Conservation (phyloP, 768 basidiomycete species). For the Panellus pusillus region DNA sequence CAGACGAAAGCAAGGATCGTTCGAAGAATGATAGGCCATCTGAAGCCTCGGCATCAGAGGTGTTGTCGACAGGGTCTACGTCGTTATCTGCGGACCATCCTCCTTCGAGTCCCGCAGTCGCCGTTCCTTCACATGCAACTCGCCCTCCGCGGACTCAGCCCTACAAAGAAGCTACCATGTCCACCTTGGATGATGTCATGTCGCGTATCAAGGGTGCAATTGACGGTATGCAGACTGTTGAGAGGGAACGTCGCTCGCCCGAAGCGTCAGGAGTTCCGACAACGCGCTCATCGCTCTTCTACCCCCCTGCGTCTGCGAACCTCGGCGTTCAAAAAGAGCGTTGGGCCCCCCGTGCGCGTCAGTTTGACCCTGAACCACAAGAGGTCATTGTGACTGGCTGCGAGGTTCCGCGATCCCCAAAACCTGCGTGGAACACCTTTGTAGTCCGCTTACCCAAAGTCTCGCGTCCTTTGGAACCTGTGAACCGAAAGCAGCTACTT, state of each 20-base stretch:
- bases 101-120: conserved; percentile 14
- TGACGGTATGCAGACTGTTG: conserved; percentile 60
- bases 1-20: conserved; percentile 11
- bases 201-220: conserved; percentile 83
- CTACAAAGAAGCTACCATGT: conserved; percentile 60
- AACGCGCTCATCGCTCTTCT: conserved; percentile 16
- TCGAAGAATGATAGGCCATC: conserved; percentile 8
- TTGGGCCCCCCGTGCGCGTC: conserved; percentile 51
- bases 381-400: conserved; percentile 50
- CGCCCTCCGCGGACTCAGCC: conserved; percentile 41
- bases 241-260: conserved; percentile 34
- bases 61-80: not conserved
- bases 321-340: conserved; percentile 39
- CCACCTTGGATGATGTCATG: conserved; percentile 79
- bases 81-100: conserved; percentile 5
- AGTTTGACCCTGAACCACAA: conserved; percentile 36
- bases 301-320: conserved; percentile 16
- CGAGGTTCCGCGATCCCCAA: conserved; percentile 51
- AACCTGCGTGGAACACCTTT: conserved; percentile 36
- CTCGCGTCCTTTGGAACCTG: conserved; percentile 41
- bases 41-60: conserved; percentile 10
- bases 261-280: conserved; percentile 22
- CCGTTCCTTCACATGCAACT: conserved; percentile 25
- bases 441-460: conserved; percentile 49
- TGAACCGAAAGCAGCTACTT: conserved; percentile 50